Percentiles rank a stretch among this genome's conserved stretches.
These are phyloP conservation scores for Pyrrhoderma lamaoense DNA, from an alignment of 1,284 basidiomycete species.

Conservation along the genomic window DNA sequence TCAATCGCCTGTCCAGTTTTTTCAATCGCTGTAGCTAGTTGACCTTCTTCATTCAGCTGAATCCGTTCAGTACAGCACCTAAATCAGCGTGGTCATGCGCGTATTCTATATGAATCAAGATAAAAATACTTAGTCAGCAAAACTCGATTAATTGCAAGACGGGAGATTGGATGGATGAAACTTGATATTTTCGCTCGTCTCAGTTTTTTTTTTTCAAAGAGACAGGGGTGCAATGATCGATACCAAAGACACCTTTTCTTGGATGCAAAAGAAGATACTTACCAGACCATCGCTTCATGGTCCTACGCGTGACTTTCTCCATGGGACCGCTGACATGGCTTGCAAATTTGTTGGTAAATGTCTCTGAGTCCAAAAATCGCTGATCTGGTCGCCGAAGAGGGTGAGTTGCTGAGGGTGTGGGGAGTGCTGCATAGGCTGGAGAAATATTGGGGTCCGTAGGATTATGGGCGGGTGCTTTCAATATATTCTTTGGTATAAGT, in stretches of 20 bases:
- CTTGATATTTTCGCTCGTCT: too few species aligned
- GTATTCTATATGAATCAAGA: conserved; percentile 47
- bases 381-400: conserved; percentile 86
- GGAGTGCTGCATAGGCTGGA: conserved; percentile 76
- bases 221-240: too few species aligned
- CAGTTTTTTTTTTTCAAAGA: too few species aligned
- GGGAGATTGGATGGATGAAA: too few species aligned
- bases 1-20: conserved; percentile 95
- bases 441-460: conserved; percentile 77
- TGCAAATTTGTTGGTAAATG: conserved; percentile 94
- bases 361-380: conserved; percentile 92
- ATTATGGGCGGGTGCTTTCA: conserved; percentile 92
- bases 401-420: conserved; percentile 82
- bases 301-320: conserved; percentile 92
- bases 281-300: conserved; percentile 93
- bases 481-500: conserved; percentile 87
- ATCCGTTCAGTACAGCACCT: conserved; percentile 92
- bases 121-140: neutral
- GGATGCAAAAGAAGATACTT: conserved; percentile 22
- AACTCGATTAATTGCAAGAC: too few species aligned
- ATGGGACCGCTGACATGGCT: conserved; percentile 85
- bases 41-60: conserved; percentile 76
- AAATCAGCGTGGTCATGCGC: conserved; percentile 91
- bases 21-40: conserved; percentile 75
- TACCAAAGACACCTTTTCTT: too few species aligned